These are phyloP conservation scores for Lepiota venenata DNA, from an alignment of 768 basidiomycete species.

Conservation along the genomic window DNA sequence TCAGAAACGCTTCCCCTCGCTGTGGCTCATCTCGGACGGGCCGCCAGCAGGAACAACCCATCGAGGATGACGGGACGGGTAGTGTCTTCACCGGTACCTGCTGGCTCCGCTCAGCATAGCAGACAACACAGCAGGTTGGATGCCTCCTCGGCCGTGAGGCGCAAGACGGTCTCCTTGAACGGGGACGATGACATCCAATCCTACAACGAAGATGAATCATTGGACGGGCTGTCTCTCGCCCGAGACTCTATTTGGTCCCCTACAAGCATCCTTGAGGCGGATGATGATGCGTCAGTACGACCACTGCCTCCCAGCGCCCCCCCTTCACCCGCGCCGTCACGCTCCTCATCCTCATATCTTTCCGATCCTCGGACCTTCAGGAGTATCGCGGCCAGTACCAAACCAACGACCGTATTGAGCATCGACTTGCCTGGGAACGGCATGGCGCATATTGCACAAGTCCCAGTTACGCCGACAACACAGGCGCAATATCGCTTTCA, in stretches of 20 bases:
- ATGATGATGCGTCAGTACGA: slow-evolving; percentile 91
- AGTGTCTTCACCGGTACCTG: slow-evolving; percentile 41
- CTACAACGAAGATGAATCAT: slow-evolving; percentile 38
- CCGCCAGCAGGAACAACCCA: slow-evolving; percentile 25
- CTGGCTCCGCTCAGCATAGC: slow-evolving; percentile 16
- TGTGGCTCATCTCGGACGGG: slow-evolving; percentile 29
- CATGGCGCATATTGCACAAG: slow-evolving; percentile 91
- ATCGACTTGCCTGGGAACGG: slow-evolving; percentile 79
- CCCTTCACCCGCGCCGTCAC: slow-evolving; percentile 83
- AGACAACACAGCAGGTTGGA: slow-evolving; percentile 33
- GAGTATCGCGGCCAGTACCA: slow-evolving; percentile 85
- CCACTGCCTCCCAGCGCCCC: slow-evolving; percentile 87
- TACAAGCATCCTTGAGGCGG: slow-evolving; percentile 73
- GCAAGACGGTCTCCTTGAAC: slow-evolving; percentile 65
- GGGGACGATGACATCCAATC: slow-evolving; percentile 48
- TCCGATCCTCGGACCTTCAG: slow-evolving; percentile 80
- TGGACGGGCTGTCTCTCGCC: slow-evolving; percentile 54
- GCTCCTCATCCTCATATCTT: slow-evolving; percentile 79
- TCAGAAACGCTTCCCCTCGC: slow-evolving; percentile 32
- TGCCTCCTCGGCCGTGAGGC: slow-evolving; percentile 27
- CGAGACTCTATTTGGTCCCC: slow-evolving; percentile 82
- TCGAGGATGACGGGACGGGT: slow-evolving; percentile 37
- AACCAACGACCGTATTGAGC: slow-evolving; percentile 92
- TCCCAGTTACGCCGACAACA: slow-evolving; percentile 56
- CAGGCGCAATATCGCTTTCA: slow-evolving; percentile 50